phyloP scores from a whole-genome alignment of 495 filamentous ascomycete genomes.

The Cudoniella acicularis region DNA sequence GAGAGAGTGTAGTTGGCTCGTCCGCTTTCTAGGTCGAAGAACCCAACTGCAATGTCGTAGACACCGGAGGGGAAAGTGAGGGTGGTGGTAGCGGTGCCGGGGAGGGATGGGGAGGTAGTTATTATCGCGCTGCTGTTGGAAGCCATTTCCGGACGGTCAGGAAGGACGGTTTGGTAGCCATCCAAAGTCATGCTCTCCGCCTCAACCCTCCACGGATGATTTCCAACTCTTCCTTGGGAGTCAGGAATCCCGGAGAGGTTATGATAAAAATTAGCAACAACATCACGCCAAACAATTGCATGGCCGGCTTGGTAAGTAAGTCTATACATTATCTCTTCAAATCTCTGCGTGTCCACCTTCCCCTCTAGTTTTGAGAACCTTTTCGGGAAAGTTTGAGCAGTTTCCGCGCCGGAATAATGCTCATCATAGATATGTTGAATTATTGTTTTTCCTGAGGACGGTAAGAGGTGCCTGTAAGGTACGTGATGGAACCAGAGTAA shows the following conservation, averaged over 20 bases:
- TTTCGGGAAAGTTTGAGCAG: conserved; percentile 52
- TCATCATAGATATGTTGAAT: conserved; percentile 77
- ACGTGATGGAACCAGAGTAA: conserved; percentile 78
- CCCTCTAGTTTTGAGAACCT: conserved; percentile 52
- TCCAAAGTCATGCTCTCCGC: conserved; percentile 58
- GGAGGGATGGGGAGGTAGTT: conserved; percentile 43
- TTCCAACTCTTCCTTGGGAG: conserved; percentile 45
- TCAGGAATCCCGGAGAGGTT: conserved; percentile 59
- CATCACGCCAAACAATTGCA: conserved; percentile 65
- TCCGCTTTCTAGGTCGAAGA: conserved; percentile 59
- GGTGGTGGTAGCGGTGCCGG: conserved; percentile 44
- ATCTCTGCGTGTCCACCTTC: conserved; percentile 59
- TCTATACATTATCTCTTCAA: conserved; percentile 50
- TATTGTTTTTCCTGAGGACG: conserved; percentile 64
- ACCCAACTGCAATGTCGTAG: conserved; percentile 63
- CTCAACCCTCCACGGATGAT: conserved; percentile 61
- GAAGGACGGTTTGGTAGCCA: conserved; percentile 46
- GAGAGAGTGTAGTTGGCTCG: conserved; percentile 48
- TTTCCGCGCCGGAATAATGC: conserved; percentile 59
- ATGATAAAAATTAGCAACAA: conserved; percentile 57
- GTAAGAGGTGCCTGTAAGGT: conserved; percentile 58
- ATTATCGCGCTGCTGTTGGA: conserved; percentile 46
- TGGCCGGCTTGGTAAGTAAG: conserved; percentile 66
- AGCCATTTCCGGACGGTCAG: conserved; percentile 53
- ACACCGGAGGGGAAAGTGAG: conserved; percentile 45